A percentile compares a stretch with the other conserved stretches of the same genome.
phyloP scores from a whole-genome alignment of 2,329 filamentous ascomycete species.

The Fusarium sp. region DNA sequence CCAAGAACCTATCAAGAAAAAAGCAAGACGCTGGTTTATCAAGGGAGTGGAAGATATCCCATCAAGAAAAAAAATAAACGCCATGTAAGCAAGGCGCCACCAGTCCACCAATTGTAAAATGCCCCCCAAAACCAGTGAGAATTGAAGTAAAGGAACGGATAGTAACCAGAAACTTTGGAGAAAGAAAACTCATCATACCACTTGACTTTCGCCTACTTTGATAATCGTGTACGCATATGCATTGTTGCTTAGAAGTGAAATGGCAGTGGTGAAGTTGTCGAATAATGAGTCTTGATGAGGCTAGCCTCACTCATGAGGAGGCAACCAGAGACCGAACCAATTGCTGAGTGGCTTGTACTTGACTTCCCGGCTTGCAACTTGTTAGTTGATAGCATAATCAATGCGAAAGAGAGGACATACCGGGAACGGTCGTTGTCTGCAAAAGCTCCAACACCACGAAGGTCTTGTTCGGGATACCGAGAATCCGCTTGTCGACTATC shows the following conservation, averaged over 20 bases:
- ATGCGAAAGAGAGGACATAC: constrained; percentile 1
- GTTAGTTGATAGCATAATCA: not conserved
- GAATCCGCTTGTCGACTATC: constrained; percentile 26
- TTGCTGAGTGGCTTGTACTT: constrained; percentile 44
- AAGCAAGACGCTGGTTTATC: constrained; percentile 8
- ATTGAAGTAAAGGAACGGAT: constrained; percentile 1
- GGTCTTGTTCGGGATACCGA: constrained; percentile 33
- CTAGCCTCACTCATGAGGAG: constrained; percentile 27
- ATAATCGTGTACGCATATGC: not conserved
- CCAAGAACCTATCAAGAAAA: constrained; percentile 3
- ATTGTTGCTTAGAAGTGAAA: constrained; percentile 2
- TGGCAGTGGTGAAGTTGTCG: not conserved
- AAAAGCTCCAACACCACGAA: constrained; percentile 40
- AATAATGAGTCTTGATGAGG: not conserved
- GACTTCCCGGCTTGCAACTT: constrained; percentile 32
- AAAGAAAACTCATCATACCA: constrained; percentile 3
- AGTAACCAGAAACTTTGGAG: not conserved
- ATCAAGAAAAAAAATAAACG: not conserved
- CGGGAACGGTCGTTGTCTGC: constrained; percentile 33
- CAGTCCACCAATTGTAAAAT: not conserved
- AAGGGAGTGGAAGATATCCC: constrained; percentile 16
- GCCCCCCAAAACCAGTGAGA: not conserved
- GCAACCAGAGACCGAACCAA: constrained; percentile 44
- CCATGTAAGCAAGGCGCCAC: not conserved
- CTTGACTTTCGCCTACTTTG: not conserved